Base-by-base conservation (phyloP, 2,329 filamentous ascomycete genomes). In the Tolypocladium inflatum region DNA sequence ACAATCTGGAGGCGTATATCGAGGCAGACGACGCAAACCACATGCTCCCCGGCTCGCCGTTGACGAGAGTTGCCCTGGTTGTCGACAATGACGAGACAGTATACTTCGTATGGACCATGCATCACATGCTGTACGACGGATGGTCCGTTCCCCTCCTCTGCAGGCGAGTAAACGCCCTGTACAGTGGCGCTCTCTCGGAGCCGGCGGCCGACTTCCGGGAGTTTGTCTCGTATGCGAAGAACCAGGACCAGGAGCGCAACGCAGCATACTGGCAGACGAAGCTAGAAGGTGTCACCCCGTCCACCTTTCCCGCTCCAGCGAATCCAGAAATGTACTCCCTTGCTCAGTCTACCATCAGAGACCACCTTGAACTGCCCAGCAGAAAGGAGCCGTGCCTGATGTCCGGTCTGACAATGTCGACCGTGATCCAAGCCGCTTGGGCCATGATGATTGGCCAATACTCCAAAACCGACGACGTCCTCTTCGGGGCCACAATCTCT, bases 401-500 rank as follows among this genome's bases (percentile, higher is more conserved):
- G 48, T 4, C 51, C 45, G 19, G 58, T n/a, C 17, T 60, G 19
- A 62, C 61, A 4, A 57, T 58, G 38, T 61, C 66, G 13, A 64
- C 60, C 4, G 43, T 63, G 5, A 33, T 68, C 26, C 61, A 60
- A 35, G 63, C 64, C 10, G 63, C 66, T n/a, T 65, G 63, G 63
- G 64, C 64, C 1, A 45, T 67, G 2, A 54, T 63, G 13, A 56
- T 67, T 11, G 56, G 61, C 21, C 57, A 59, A 6, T 56, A 63
- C 35, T 61, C 64, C 11, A 59, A 54, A 21, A 38, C 56, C 3
- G 53, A 58, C 8, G 64, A 64, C 41, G 59, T 70, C 1, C 26
- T 66, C 2, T 70, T 69, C 41, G 67, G 66, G 1, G 60, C 60
- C 10, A 66, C 66, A 1, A 56, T 69, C 5, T 67, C 65, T 1